These are phyloP conservation scores for Metarhizium anisopliae DNA, from an alignment of 2,329 filamentous ascomycete species.

Conservation along the genomic window DNA sequence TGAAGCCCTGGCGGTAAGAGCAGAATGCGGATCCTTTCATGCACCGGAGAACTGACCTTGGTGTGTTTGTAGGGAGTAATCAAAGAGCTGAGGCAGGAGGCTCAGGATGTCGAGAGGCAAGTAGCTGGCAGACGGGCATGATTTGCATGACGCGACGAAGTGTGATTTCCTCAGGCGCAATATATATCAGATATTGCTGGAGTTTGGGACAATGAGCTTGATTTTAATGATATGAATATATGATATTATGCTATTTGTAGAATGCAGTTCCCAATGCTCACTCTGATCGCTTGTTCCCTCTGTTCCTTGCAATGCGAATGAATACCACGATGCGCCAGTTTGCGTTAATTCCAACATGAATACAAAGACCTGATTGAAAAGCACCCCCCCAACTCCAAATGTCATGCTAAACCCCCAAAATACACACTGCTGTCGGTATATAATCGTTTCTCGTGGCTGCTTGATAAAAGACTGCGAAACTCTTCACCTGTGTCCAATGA, in stretches of 20 bases:
- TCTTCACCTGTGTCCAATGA: constrained; percentile 40
- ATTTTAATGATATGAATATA: background rate
- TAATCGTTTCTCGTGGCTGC: background rate
- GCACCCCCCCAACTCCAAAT: background rate
- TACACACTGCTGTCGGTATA: background rate
- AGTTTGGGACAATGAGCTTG: background rate
- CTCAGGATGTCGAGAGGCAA: constrained; percentile 36
- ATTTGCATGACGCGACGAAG: background rate
- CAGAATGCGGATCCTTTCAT: background rate
- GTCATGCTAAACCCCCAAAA: background rate
- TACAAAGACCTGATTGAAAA: background rate
- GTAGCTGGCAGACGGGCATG: background rate
- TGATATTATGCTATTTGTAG: background rate
- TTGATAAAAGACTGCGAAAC: background rate
- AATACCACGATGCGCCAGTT: background rate
- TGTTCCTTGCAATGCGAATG: background rate
- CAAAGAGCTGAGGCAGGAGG: constrained; percentile 49
- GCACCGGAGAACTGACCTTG: background rate
- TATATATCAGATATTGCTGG: background rate
- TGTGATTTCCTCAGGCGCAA: background rate
- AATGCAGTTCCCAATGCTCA: background rate
- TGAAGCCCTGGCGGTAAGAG: constrained; percentile 78
- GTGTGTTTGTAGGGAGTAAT: constrained; percentile 40
- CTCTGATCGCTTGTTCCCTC: background rate
- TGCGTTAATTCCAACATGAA: background rate